Base-by-base conservation (phyloP, 306 rosid species). In the Quercus rubra region DNA sequence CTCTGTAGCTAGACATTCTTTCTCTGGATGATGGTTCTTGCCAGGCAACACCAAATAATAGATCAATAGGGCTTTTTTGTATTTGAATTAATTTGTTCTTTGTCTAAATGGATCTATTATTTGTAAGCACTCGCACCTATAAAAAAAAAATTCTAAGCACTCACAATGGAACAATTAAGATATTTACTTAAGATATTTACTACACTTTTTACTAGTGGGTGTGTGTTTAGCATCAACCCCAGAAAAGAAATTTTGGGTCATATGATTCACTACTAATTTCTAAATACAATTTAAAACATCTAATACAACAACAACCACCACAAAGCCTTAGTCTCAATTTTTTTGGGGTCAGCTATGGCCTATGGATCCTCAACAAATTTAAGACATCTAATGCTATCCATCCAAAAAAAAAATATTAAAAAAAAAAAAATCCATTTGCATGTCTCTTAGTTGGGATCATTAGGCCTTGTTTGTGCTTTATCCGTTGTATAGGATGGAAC, bases 11-110 rank as follows among this genome's bases (percentile, higher is more conserved):
- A 58, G 66, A 19, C 76, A 17, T 1, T 41, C 9, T 35, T 59
- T 75, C 67, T 28, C 30, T 61, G 63, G 69, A 71, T 74, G 74
- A 19, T 23, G n/a, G 43, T 72, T 82, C 55, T 70, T 77, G 27
- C 51, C 33, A 59, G 78, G 70, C 28, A 83, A 82, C 64, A 43
- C 71, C 59, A 62, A 35, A 54, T 38, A 46, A 61, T 66, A 67
- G 49, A 55, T 49, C 78, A 74, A 54, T 74, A 62, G 56, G 70
- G 46, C 38, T 23, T 52, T 18, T 55, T 20, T 55, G 3, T 74
- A 30, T 59, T 74, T 68, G 56, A 55, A 66, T 74, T 72, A 62
- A 17, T 14, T 15, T 63, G 62, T 70, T 9, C 21, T 74, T 2
- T 67, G 52, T 62, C 75, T 56, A 38, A 28, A 4, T 56, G 14